These are phyloP conservation scores for Neofusicoccum cordaticola DNA, from an alignment of 2,329 filamentous ascomycete genomes.

Conservation along the genomic window DNA sequence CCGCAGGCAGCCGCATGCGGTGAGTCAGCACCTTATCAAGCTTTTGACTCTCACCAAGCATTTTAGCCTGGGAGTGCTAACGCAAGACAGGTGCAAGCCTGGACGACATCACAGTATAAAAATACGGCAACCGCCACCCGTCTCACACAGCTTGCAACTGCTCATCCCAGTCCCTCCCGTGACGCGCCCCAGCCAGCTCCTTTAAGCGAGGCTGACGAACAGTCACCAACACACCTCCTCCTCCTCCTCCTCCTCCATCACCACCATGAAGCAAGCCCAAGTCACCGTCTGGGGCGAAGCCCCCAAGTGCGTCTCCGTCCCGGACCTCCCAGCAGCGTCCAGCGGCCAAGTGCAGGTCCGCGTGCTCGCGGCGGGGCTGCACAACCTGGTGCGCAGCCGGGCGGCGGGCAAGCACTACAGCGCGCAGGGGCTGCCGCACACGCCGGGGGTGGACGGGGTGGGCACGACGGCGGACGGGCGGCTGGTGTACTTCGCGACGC, in stretches of 20 bases:
- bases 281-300: slow-evolving; percentile 41
- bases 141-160: too few species aligned
- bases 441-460: slow-evolving; percentile 54
- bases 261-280: slow-evolving; percentile 39
- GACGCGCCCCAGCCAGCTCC: background rate
- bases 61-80: too few species aligned
- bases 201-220: background rate
- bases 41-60: background rate
- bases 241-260: background rate
- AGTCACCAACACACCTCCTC: background rate
- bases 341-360: slow-evolving; percentile 48
- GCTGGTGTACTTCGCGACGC: slow-evolving; percentile 50
- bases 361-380: slow-evolving; percentile 52
- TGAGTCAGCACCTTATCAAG: background rate
- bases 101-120: background rate
- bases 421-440: slow-evolving; percentile 47
- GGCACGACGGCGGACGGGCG: slow-evolving; percentile 46
- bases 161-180: too few species aligned
- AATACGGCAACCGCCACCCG: too few species aligned
- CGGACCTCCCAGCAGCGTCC: slow-evolving; percentile 35
- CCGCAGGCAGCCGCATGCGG: background rate
- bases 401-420: slow-evolving; percentile 57
- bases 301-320: slow-evolving; percentile 33
- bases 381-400: slow-evolving; percentile 53
- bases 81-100: background rate